Evolutionary conservation across 163 green algal species (phyloP), one percentile per base, ranked within the genome.

Genomic region (Scenedesmus sp.): DNA sequence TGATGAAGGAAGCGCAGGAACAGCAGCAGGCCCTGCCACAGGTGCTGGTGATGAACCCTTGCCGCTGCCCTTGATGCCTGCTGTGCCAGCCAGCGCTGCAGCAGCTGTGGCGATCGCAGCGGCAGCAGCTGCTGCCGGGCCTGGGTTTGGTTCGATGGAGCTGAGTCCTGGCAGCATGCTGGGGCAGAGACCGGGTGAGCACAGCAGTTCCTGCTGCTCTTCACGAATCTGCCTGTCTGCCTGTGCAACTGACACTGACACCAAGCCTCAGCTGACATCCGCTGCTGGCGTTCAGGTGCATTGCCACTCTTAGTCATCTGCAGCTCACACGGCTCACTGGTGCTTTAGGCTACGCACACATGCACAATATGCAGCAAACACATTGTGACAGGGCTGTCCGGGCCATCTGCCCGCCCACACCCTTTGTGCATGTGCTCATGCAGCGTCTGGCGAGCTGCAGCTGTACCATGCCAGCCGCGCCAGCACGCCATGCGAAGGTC

Each of bases 81-180:
- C 72, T 81, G 61, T 72, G 61, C 33, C 70, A 87, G 44, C 86
- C 44, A 87, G 33, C 46, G 20, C 35, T 79, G 86, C 87, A 70
- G 61, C 79, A 49, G 87, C 46, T 20, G 30, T 88, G 46, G 51
- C 51, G 10, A n/a, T 73, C 26, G 33, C 51, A n/a, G 46, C 82
- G 22, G 82, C 46, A 80, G n/a, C 59, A 42, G 42, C 37, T 51
- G 61, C 35, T 43, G 83, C 83, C 33, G 83, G 49, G 15, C 43
- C 42, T 2, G 43, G 43, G 79, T 37, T 59, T 30, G 30, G 22
- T 2, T 61, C 43, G 24, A 3, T 30, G 5, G 65, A 76, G 30
- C 65, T 76, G 30, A 61, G 35, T 26, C 83, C 51, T 43, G 83
- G 83, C 43, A 24, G 56, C 83, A 88, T 88, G 83, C 56, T 88